Evolutionary conservation across 2,329 filamentous ascomycete genomes (phyloP), one percentile per base, ranked within the genome.

Genomic region (Aspergillus fructus): DNA sequence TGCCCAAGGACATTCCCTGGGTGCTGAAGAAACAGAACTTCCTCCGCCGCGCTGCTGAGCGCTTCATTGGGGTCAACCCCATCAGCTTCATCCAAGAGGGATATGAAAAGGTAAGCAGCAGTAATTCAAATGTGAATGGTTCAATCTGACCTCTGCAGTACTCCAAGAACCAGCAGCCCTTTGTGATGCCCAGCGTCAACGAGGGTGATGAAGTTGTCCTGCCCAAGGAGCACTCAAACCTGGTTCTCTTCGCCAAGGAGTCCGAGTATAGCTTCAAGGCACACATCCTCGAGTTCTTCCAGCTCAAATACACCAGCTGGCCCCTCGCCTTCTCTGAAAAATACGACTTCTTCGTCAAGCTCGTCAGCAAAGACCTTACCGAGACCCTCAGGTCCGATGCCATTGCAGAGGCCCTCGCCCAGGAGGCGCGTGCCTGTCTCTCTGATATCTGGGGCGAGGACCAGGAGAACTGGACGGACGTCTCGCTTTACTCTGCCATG

Each of bases 261-360:
- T 55, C 48, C 15, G 52, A 60, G 15, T 58, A 49, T 21, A 60
- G 59, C 49, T 60, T 60, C 45, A 60, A 58, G 19, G 55, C 55
- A 15, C 52, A 60, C 27, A 60, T 60, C 15, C 17, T 41, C 9
- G 59, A 58, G 4, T 60, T 60, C 34, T 60, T 60, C 33, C 59
- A 60, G 51, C 59, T 60, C 39, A 47, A 49, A 34, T 60, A 60
- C 43, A 60, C 59, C 21, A 60, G 59, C 45, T 60, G 59, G 59
- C 59, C 59, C 5, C 51, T 60, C 11, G 59, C 59, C 15, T 60
- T 60, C 12, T 39, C 59, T 1, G 52, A 58, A 8, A 56, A 55
- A 39, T 60, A 60, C 39, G 59, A 60, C 33, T 56, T 48, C 17
- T 60, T 58, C 42, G 59, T 60, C 52, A 60, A 60, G 40, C 49